Evolutionary conservation across 352 stramenopile genomes (phyloP).

Genomic region (Phytopythium chamaehyphon): DNA sequence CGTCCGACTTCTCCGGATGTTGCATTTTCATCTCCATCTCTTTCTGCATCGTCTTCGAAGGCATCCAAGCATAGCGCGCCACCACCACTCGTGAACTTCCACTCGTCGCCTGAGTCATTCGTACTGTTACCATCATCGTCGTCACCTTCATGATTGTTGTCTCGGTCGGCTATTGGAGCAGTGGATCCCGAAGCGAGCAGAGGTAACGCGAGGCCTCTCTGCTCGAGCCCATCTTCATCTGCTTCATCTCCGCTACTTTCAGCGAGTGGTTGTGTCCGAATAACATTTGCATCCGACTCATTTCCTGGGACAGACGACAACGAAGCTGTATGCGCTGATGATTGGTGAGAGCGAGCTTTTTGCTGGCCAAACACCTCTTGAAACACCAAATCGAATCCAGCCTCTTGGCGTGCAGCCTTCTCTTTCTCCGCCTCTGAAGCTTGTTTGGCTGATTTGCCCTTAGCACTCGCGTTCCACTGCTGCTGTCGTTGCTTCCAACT

Average conservation of each 20-base stretch:
- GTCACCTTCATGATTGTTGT: slow-evolving; percentile 4
- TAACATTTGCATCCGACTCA: no score
- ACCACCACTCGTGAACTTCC: slow-evolving; percentile 29
- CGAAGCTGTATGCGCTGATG: slow-evolving; percentile 4
- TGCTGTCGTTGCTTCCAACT: slow-evolving; percentile 18
- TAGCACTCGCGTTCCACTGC: slow-evolving; percentile 21
- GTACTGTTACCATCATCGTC: slow-evolving; percentile 7
- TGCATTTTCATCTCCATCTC: neutral
- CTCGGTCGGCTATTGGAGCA: neutral
- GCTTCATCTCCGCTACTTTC: neutral
- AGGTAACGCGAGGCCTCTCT: neutral
- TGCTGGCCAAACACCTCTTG: slow-evolving; percentile 38
- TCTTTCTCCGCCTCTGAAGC: slow-evolving; percentile 19
- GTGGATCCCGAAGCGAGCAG: no score
- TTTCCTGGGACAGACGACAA: neutral
- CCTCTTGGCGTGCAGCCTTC: slow-evolving; percentile 26
- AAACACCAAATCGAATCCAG: slow-evolving; percentile 48
- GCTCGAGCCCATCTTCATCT: slow-evolving; percentile 3
- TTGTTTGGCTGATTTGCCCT: slow-evolving; percentile 11
- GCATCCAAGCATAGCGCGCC: slow-evolving; percentile 30
- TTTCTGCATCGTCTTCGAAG: slow-evolving; percentile 21
- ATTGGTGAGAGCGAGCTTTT: slow-evolving; percentile 15
- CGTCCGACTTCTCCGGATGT: neutral
- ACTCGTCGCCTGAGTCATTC: slow-evolving; percentile 13
- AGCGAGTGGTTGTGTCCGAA: neutral